A percentile compares a stretch with the other conserved stretches of the same genome.
phyloP scores from a whole-genome alignment of 1,284 basidiomycete genomes.

The Pyrrhoderma noxium region DNA sequence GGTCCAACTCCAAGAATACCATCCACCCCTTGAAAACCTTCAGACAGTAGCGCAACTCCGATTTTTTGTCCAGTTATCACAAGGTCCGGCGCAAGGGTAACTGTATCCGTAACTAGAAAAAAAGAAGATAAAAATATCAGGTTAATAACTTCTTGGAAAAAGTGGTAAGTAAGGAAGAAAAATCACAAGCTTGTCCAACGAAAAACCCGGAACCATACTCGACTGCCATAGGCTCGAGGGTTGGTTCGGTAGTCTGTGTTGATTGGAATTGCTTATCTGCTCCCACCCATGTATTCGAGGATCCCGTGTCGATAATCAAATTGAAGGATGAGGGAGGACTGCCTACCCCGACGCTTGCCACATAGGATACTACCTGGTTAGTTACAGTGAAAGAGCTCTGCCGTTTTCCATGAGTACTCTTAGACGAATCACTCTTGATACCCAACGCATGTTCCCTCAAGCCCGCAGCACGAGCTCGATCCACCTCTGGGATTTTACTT shows the following conservation, averaged over 20 bases:
- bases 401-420: too few relatives aligned
- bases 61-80: slow-evolving; percentile 29
- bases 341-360: slow-evolving; percentile 16
- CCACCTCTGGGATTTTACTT: slow-evolving; percentile 7
- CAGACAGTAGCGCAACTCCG: slow-evolving; percentile 32
- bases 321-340: slow-evolving; percentile 16
- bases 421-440: too few relatives aligned
- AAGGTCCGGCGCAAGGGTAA: not conserved
- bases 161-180: not conserved
- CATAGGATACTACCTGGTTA: slow-evolving; percentile 16
- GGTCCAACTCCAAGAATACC: slow-evolving; percentile 19
- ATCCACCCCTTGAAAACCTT: slow-evolving; percentile 29
- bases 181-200: slow-evolving; percentile 17
- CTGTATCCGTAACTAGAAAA: not conserved
- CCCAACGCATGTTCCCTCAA: too few relatives aligned
- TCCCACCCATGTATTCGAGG: slow-evolving; percentile 26
- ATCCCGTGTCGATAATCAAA: slow-evolving; percentile 16
- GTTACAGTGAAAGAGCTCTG: not conserved
- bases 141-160: not conserved
- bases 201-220: slow-evolving; percentile 20
- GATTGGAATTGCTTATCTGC: slow-evolving; percentile 17
- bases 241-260: slow-evolving; percentile 17
- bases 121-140: not conserved
- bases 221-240: slow-evolving; percentile 15
- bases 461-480: slow-evolving; percentile 11